These are phyloP conservation scores for Lathyrus sativus DNA, from an alignment of 306 rosid genomes.

Conservation along the genomic window DNA sequence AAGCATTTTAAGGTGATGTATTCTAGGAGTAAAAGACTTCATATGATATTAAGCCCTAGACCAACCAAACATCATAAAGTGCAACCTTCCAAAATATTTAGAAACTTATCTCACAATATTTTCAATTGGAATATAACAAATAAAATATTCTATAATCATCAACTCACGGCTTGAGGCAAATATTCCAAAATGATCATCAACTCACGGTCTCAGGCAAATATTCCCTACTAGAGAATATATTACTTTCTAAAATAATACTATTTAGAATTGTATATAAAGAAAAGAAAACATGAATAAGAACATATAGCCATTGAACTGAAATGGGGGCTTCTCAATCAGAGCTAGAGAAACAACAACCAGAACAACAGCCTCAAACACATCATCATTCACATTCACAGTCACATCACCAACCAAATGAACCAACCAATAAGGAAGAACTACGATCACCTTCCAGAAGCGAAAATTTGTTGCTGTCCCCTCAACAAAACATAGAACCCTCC, in stretches of 20 bases:
- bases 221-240: not conserved
- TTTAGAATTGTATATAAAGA: not conserved
- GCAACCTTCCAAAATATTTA: too few relatives aligned
- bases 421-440: not conserved
- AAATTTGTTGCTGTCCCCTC: constrained; percentile 17
- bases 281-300: not conserved
- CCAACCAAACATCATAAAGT: too few relatives aligned
- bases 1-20: too few relatives aligned
- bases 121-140: too few relatives aligned
- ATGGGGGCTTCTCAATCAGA: constrained; percentile 44
- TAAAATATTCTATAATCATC: too few relatives aligned
- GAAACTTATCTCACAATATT: too few relatives aligned
- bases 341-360: not conserved
- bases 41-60: too few relatives aligned
- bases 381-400: not conserved
- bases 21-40: too few relatives aligned
- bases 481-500: constrained; percentile 9
- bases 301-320: not conserved
- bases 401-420: constrained; percentile 15
- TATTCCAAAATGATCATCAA: not conserved
- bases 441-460: constrained; percentile 6
- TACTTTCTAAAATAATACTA: not conserved
- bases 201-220: not conserved
- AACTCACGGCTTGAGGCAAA: too few relatives aligned
- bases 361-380: not conserved